phyloP scores from a whole-genome alignment of 2,329 filamentous ascomycete species.

The Cladosporium halotolerans region DNA sequence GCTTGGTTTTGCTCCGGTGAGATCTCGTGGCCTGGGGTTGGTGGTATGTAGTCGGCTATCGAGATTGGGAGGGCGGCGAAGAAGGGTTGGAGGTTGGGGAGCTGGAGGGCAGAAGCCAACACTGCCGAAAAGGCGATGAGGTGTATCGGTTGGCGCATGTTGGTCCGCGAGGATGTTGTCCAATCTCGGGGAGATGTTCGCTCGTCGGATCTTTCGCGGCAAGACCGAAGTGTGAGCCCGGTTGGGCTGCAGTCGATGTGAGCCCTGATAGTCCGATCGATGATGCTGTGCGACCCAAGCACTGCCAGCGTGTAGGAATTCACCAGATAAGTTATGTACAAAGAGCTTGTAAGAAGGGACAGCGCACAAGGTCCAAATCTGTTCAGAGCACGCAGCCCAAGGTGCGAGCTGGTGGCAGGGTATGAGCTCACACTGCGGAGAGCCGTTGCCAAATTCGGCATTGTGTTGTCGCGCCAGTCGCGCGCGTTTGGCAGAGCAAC shows the following conservation, averaged over 20 bases:
- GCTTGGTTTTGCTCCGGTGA: not conserved
- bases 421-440: constrained; percentile 11
- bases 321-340: not conserved
- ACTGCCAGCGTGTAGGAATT: not conserved
- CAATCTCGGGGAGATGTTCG: not conserved
- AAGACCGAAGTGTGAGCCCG: not conserved
- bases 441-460: constrained; percentile 1
- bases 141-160: constrained; percentile 3
- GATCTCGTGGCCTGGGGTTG: constrained; percentile 16
- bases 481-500: not conserved
- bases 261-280: not conserved
- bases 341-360: not conserved
- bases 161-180: not conserved
- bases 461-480: not conserved
- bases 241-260: not conserved
- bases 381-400: not conserved
- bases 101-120: constrained; percentile 20
- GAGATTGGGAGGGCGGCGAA: constrained; percentile 24
- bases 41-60: constrained; percentile 19
- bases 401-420: not conserved
- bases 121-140: not conserved
- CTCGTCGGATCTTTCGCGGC: not conserved
- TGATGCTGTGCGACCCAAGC: not conserved
- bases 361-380: not conserved
- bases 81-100: constrained; percentile 25